phyloP scores from a whole-genome alignment of 2,329 filamentous ascomycete genomes.

The Plenodomus tracheiphilus region DNA sequence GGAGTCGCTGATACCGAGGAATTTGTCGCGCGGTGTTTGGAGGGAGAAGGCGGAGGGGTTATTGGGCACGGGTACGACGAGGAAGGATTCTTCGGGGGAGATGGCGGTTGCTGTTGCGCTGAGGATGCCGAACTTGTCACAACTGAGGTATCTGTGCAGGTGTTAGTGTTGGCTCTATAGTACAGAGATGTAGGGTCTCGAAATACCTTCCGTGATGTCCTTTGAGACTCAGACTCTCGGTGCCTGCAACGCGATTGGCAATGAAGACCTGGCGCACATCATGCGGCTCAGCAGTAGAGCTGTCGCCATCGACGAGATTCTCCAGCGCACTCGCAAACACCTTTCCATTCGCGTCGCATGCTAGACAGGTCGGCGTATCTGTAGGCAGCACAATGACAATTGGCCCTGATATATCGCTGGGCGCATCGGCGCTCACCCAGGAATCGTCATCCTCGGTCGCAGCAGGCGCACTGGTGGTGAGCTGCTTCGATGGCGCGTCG shows the following conservation, averaged over 20 bases:
- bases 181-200: not conserved
- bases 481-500: conserved; percentile 36
- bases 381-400: conserved; percentile 81
- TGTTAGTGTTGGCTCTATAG: conserved; percentile 5
- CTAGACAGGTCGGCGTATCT: conserved; percentile 71
- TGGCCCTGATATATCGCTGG: conserved; percentile 77
- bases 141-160: conserved; percentile 74
- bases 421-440: conserved; percentile 83
- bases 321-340: conserved; percentile 82
- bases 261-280: conserved; percentile 97
- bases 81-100: conserved; percentile 80
- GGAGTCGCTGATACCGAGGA: conserved; percentile 60
- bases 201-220: conserved; percentile 79
- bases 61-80: conserved; percentile 63
- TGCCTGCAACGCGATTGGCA: conserved; percentile 79
- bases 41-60: conserved; percentile 73
- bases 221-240: conserved; percentile 82
- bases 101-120: conserved; percentile 80
- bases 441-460: conserved; percentile 72
- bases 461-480: conserved; percentile 40
- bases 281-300: conserved; percentile 87
- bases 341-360: conserved; percentile 83
- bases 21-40: conserved; percentile 72
- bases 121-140: conserved; percentile 80
- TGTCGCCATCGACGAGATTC: conserved; percentile 84